These are phyloP conservation scores for Tephrocybe sp. DNA, from an alignment of 768 basidiomycete species.

Conservation along the genomic window DNA sequence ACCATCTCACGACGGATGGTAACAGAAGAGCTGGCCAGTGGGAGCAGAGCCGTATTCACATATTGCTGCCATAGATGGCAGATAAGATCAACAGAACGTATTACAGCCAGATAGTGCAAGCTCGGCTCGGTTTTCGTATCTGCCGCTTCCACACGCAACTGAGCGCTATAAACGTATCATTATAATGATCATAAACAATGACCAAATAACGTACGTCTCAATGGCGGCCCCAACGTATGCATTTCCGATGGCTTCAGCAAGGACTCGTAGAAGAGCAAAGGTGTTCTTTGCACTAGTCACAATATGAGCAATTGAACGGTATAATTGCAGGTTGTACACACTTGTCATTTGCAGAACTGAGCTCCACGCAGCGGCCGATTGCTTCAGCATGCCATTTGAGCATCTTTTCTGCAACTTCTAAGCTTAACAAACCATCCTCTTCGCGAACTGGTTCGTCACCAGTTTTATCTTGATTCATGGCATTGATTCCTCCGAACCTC, in stretches of 20 bases:
- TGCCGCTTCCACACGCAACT: slow-evolving; percentile 64
- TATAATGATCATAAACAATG: background rate
- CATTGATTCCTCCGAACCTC: slow-evolving; percentile 81
- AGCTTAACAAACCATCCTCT: slow-evolving; percentile 76
- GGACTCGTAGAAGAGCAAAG: slow-evolving; percentile 73
- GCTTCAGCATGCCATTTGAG: slow-evolving; percentile 98
- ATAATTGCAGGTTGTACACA: slow-evolving; percentile 37
- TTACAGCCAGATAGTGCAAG: slow-evolving; percentile 59
- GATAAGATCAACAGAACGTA: slow-evolving; percentile 78
- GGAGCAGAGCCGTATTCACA: slow-evolving; percentile 84
- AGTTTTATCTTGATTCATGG: slow-evolving; percentile 45
- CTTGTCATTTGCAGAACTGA: slow-evolving; percentile 82
- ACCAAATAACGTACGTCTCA: slow-evolving; percentile 68
- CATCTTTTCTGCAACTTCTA: slow-evolving; percentile 85
- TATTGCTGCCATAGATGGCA: slow-evolving; percentile 98
- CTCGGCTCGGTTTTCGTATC: slow-evolving; percentile 83
- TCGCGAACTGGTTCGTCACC: slow-evolving; percentile 72
- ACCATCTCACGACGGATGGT: slow-evolving; percentile 91
- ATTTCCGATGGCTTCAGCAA: slow-evolving; percentile 82
- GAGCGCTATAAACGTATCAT: slow-evolving; percentile 46
- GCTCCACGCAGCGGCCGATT: slow-evolving; percentile 89
- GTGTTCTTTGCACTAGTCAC: slow-evolving; percentile 80
- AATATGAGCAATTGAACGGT: background rate
- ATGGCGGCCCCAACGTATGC: slow-evolving; percentile 90
- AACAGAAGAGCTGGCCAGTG: slow-evolving; percentile 81